Percentiles rank a stretch among this genome's conserved stretches.
Conservation (phyloP, 2,329 filamentous ascomycete genomes). For the Colletotrichum gloeosporioides region DNA sequence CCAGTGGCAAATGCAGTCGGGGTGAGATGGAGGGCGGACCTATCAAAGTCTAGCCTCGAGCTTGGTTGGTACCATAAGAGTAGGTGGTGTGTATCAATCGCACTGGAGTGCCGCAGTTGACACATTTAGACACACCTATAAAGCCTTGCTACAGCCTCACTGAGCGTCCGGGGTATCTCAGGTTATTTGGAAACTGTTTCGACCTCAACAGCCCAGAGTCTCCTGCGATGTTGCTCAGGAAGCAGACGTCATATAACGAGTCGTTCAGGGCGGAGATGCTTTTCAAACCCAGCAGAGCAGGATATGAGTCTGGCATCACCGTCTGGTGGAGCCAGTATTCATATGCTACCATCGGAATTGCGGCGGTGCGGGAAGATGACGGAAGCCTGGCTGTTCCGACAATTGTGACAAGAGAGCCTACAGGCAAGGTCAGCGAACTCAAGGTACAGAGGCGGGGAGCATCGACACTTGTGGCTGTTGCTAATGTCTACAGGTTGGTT, state of each 20-base stretch:
- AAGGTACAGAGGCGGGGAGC: slow-evolving; percentile 15
- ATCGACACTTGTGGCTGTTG: not conserved
- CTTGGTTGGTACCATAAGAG: slow-evolving; percentile 45
- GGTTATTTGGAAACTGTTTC: slow-evolving; percentile 58
- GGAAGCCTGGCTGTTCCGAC: slow-evolving; percentile 9
- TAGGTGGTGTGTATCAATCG: slow-evolving; percentile 6
- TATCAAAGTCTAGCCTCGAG: slow-evolving; percentile 33
- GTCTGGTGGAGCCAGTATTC: slow-evolving; percentile 59
- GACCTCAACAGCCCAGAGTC: slow-evolving; percentile 53
- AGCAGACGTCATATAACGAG: slow-evolving; percentile 51
- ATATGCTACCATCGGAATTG: slow-evolving; percentile 35
- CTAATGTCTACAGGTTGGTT: slow-evolving; percentile 2
- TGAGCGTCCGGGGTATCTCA: slow-evolving; percentile 46
- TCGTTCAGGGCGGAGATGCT: slow-evolving; percentile 47
- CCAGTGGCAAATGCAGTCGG: slow-evolving; percentile 35
- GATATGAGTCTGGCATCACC: slow-evolving; percentile 57
- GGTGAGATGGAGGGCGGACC: slow-evolving; percentile 35
- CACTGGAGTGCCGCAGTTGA: not conserved
- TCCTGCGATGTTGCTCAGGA: slow-evolving; percentile 58
- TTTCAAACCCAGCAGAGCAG: slow-evolving; percentile 46
- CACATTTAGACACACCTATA: slow-evolving; percentile 47
- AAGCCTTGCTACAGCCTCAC: slow-evolving; percentile 51
- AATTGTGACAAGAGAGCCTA: slow-evolving; percentile 25
- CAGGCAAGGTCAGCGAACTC: slow-evolving; percentile 24
- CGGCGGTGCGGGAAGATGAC: slow-evolving; percentile 21